phyloP scores from a whole-genome alignment of 208 protist species.

The Wallacemonas sp. region DNA sequence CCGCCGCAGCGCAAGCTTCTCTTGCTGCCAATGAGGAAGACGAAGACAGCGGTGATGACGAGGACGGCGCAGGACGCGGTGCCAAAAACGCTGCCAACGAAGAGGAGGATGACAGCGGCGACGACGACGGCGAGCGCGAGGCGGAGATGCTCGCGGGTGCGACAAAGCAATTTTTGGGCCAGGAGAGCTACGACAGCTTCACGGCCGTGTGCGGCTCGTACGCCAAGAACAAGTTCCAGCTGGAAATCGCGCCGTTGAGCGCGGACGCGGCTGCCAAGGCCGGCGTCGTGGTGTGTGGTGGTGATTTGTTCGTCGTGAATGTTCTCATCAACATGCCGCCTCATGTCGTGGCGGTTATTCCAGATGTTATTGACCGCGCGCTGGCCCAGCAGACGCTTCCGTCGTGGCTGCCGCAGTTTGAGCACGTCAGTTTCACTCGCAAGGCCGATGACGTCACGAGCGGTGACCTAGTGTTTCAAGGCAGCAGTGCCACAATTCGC shows the following conservation, averaged over 20 bases:
- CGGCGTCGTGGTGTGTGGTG: constrained; percentile 33
- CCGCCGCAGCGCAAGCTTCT: neutral
- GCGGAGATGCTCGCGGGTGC: neutral
- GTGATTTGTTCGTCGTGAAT: constrained; percentile 79
- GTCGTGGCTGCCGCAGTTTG: constrained; percentile 83
- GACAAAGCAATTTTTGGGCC: no score
- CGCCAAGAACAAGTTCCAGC: constrained; percentile 43
- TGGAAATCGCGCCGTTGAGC: constrained; percentile 57
- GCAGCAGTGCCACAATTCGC: constrained; percentile 57
- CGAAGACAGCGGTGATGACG: neutral
- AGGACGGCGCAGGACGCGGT: neutral
- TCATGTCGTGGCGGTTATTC: constrained; percentile 68
- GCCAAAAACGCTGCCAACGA: constrained; percentile 1
- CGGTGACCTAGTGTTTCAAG: constrained; percentile 88
- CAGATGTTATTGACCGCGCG: constrained; percentile 69
- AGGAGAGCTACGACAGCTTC: constrained; percentile 57
- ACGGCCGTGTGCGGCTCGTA: constrained; percentile 34
- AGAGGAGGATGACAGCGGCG: neutral
- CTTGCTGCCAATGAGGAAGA: constrained; percentile 8
- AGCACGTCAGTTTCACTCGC: constrained; percentile 76
- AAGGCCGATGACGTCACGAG: constrained; percentile 61
- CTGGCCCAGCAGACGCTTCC: constrained; percentile 62
- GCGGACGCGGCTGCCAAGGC: constrained; percentile 34
- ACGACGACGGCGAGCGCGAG: constrained; percentile 5
- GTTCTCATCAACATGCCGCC: constrained; percentile 50